Evolutionary conservation across 306 rosid species (phyloP).

Genomic region (Cucurbita moschata): DNA sequence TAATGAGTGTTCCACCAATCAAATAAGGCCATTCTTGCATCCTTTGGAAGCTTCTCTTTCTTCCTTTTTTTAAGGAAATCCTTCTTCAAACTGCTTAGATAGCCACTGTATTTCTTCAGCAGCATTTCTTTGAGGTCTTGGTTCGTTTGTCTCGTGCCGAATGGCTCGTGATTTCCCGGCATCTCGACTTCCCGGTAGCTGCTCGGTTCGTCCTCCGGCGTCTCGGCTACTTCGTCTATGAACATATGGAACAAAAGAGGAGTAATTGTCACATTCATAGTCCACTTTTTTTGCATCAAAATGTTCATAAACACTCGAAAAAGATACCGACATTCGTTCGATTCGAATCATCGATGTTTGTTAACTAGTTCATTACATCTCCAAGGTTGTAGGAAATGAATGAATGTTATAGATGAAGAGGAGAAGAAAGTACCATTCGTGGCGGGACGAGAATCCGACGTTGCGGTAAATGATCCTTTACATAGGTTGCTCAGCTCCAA

Average conservation of each 20-base stretch:
- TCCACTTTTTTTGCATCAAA: neutral
- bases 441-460: slow-evolving; percentile 31
- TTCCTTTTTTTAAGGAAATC: slow-evolving; percentile 58
- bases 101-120: slow-evolving; percentile 68
- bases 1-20: slow-evolving; percentile 69
- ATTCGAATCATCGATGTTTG: too few species aligned
- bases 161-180: slow-evolving; percentile 22
- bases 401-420: neutral
- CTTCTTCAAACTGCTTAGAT: slow-evolving; percentile 49
- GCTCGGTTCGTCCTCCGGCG: neutral
- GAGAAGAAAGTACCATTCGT: neutral
- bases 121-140: slow-evolving; percentile 62
- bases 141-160: slow-evolving; percentile 13
- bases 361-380: neutral
- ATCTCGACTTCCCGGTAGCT: neutral
- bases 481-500: slow-evolving; percentile 57
- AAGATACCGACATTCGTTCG: too few species aligned
- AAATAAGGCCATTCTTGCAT: slow-evolving; percentile 40
- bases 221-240: neutral
- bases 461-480: slow-evolving; percentile 30
- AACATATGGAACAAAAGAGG: neutral
- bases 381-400: neutral
- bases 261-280: neutral
- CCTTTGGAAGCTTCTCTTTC: slow-evolving; percentile 84
- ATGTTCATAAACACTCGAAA: neutral